These are phyloP conservation scores for Spirogloea muscicola DNA, from an alignment of 139 green algal species.

Conservation along the genomic window DNA sequence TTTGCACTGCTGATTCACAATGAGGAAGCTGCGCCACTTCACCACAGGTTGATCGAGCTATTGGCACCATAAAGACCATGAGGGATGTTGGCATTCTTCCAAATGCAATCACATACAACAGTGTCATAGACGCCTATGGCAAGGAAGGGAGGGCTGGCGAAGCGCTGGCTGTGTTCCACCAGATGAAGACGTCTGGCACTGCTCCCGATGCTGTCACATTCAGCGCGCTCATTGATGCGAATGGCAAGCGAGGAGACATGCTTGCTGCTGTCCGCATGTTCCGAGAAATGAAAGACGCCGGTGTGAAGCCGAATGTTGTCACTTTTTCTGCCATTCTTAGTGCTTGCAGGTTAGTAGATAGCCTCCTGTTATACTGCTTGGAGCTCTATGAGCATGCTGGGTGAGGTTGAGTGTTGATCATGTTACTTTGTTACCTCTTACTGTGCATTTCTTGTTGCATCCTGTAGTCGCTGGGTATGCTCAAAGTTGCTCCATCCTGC, in stretches of 20 bases:
- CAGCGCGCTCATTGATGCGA: conserved; percentile 43
- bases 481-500: too few relatives aligned
- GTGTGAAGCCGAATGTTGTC: conserved; percentile 41
- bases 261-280: conserved; percentile 25
- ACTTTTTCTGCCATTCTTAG: conserved; percentile 44
- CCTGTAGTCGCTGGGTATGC: too few relatives aligned
- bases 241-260: conserved; percentile 21
- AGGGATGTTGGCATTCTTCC: conserved; percentile 8
- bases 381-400: too few relatives aligned
- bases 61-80: conserved; percentile 14
- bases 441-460: too few relatives aligned
- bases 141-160: conserved; percentile 24
- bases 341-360: conserved; percentile 28
- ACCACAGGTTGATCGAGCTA: conserved; percentile 9
- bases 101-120: conserved; percentile 39
- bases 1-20: too few relatives aligned
- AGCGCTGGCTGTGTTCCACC: conserved; percentile 7
- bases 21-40: too few relatives aligned
- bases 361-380: too few relatives aligned
- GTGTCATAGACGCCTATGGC: conserved; percentile 33
- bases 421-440: too few relatives aligned
- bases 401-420: too few relatives aligned
- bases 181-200: conserved; percentile 15
- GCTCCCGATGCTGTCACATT: conserved; percentile 24
- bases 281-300: conserved; percentile 36